Evolutionary conservation across 768 basidiomycete genomes (phyloP).

Genomic region (Lactifluus subvellereus): DNA sequence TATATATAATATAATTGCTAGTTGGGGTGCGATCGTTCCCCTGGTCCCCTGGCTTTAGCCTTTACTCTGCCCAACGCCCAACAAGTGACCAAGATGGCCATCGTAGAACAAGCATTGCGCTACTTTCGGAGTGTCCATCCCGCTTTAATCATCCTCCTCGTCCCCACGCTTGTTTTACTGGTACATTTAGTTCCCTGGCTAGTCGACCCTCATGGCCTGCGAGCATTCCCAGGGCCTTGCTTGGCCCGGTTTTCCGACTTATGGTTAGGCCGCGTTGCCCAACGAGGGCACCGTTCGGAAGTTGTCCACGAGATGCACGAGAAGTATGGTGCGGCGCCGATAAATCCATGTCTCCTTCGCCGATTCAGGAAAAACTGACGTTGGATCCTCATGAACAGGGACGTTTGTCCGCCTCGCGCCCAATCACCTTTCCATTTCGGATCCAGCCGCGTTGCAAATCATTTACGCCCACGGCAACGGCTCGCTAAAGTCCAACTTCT

Average conservation of each 20-base stretch:
- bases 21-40: too few relatives aligned
- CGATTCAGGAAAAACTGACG: neutral
- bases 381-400: constrained; percentile 26
- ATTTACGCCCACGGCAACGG: constrained; percentile 43
- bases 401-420: constrained; percentile 41
- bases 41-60: too few relatives aligned
- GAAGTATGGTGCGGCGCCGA: constrained; percentile 34
- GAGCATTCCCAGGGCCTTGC: constrained; percentile 37
- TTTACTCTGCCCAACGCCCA: too few relatives aligned
- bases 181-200: constrained; percentile 35
- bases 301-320: constrained; percentile 37
- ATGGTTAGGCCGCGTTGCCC: constrained; percentile 36
- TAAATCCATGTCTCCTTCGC: too few relatives aligned
- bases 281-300: constrained; percentile 33
- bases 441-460: constrained; percentile 37
- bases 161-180: constrained; percentile 25
- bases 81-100: neutral
- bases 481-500: constrained; percentile 41
- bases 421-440: constrained; percentile 43
- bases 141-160: neutral
- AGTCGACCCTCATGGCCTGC: constrained; percentile 30
- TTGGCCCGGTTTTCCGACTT: constrained; percentile 34
- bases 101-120: neutral
- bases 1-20: neutral
- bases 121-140: neutral